Evolutionary conservation across 2,329 filamentous ascomycete genomes (phyloP).

Genomic region (Aureobasidium leucospermi): DNA sequence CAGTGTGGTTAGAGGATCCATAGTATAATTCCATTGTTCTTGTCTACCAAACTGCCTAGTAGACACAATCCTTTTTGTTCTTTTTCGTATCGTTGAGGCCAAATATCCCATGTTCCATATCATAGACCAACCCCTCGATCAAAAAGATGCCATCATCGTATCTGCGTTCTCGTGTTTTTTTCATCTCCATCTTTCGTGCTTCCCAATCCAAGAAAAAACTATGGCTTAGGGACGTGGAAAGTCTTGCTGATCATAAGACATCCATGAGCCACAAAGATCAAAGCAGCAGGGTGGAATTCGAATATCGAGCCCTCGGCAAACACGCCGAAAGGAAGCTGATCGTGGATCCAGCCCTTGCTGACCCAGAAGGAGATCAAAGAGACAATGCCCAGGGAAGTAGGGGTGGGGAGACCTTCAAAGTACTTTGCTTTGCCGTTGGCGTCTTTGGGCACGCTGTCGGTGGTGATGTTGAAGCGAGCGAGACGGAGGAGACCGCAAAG

Average conservation of each 20-base stretch:
- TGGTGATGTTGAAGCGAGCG: constrained; percentile 96
- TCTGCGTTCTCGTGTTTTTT: not conserved
- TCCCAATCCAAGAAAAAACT: not conserved
- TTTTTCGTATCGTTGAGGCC: not conserved
- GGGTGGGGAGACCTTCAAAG: constrained; percentile 96
- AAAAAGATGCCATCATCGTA: not conserved
- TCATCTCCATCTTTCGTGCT: not conserved
- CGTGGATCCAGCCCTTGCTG: constrained; percentile 68
- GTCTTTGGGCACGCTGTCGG: constrained; percentile 83
- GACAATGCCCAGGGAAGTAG: constrained; percentile 76
- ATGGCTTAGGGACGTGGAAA: constrained; percentile 86
- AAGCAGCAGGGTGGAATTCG: constrained; percentile 77
- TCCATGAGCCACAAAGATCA: constrained; percentile 80
- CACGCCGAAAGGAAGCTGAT: constrained; percentile 69
- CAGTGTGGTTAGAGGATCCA: too few relatives aligned
- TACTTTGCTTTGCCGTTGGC: constrained; percentile 84
- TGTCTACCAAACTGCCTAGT: not conserved
- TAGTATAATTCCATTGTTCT: not conserved
- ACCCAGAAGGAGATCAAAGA: constrained; percentile 87
- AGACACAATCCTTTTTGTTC: not conserved
- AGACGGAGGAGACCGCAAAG: constrained; percentile 89
- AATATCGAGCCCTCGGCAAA: constrained; percentile 58
- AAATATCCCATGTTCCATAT: not conserved
- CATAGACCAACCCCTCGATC: not conserved
- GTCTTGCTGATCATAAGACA: constrained; percentile 94